Evolutionary conservation across 1,284 basidiomycete genomes (phyloP).

Genomic region (Porogramme epimiltina): DNA sequence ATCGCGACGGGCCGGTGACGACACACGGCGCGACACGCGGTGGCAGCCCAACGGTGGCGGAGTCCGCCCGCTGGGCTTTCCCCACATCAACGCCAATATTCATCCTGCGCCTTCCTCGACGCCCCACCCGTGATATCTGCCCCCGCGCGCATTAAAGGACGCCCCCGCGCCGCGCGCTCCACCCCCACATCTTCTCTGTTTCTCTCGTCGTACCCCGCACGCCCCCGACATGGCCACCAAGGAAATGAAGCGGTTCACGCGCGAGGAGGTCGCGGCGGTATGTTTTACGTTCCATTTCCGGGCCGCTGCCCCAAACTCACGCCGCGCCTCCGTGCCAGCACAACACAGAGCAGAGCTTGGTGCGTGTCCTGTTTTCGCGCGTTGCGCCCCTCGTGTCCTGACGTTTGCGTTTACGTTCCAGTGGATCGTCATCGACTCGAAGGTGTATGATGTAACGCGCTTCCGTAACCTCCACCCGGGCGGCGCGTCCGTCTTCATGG

Average conservation of each 20-base stretch:
- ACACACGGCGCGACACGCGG: no score
- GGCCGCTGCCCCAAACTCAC: neutral
- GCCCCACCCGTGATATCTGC: neutral
- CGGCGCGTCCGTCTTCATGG: constrained; percentile 73
- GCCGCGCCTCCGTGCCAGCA: constrained; percentile 42
- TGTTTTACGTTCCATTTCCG: constrained; percentile 9
- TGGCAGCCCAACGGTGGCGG: no score
- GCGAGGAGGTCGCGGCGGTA: constrained; percentile 59
- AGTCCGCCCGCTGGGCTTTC: neutral
- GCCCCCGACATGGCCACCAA: constrained; percentile 40
- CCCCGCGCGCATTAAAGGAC: no score
- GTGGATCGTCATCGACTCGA: constrained; percentile 86
- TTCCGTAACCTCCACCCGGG: constrained; percentile 85
- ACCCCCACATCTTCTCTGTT: neutral
- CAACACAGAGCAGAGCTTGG: constrained; percentile 63
- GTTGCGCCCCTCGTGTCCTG: neutral
- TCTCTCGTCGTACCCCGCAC: neutral
- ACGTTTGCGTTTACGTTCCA: constrained; percentile 27
- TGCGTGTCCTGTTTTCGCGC: constrained; percentile 26
- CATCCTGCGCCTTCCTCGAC: neutral
- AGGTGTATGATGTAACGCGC: constrained; percentile 80
- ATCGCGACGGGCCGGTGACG: no score
- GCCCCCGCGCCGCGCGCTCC: no score
- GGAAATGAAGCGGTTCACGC: constrained; percentile 46
- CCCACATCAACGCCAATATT: neutral